Base-by-base conservation (phyloP, 495 filamentous ascomycete species). In the Podospora didyma region DNA sequence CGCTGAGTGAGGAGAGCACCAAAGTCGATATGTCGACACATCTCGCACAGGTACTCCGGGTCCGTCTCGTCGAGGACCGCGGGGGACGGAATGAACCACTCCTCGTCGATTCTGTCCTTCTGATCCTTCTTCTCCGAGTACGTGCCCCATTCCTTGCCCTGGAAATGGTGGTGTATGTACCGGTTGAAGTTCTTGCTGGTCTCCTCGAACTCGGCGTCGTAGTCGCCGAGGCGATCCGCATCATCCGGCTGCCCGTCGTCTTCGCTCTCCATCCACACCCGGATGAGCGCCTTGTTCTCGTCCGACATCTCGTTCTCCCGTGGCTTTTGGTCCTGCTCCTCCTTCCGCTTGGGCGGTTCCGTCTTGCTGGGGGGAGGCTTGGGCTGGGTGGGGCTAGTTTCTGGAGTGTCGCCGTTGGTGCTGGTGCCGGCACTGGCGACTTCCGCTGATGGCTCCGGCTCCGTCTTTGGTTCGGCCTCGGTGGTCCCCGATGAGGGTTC, bases 1-100 rank as follows among this genome's bases (percentile, higher is more conserved):
- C 54, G 53, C 11, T 24, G 53, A 7, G 53, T 61, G 31, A 61
- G 31, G 7, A 61, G 49, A 11, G 44, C 49, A 9, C 11, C 35
- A 34, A 61, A 61, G 34, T 61, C 54, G 9, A 61, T 53, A 3
- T 61, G 59, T 3, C 59, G 39, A 44, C 59, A 61, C 59, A 61
- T 61, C 2, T 56, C 59, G 49, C 59, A 61, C 2, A 61, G 49
- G 21, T 61, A 61, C 26, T 61, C 53, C 1, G 53, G 59, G 22
- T 61, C 49, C 44, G n/a, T 46, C 17, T 39, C 22, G 3, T 48
- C 34, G 11, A 53, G 34, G 10, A 53, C 22, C 0, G 26, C 10
- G 7, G 59, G 59, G 2, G 48, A 53, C 31, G 53, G 21, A 23
- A 61, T 61, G 49, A 57, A 61, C 59, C 59, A 61, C 22, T 61